phyloP scores from a whole-genome alignment of 768 basidiomycete genomes.

The Leccinellum albellum region DNA sequence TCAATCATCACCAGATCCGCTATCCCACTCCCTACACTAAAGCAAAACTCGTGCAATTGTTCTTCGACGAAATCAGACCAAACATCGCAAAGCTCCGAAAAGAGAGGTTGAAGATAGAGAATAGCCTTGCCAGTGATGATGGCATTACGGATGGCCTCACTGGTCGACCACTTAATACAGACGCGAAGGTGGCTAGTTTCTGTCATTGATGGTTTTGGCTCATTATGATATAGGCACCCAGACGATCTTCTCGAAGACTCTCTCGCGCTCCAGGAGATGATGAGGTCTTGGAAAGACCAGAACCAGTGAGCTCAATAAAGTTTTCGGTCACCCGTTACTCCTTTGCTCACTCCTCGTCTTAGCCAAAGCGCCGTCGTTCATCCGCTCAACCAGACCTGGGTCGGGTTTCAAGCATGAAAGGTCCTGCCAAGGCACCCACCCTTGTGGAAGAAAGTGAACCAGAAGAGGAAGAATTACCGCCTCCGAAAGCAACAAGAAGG shows the following conservation, averaged over 20 bases:
- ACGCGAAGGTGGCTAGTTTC: constrained; percentile 38
- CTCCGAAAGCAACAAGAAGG: constrained; percentile 58
- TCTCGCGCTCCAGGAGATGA: constrained; percentile 53
- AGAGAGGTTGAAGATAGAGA: constrained; percentile 61
- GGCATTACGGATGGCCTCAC: constrained; percentile 83
- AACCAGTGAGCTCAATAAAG: constrained; percentile 46
- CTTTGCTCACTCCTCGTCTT: constrained; percentile 13
- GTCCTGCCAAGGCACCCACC: constrained; percentile 38
- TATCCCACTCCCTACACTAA: constrained; percentile 77
- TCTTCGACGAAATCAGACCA: constrained; percentile 71
- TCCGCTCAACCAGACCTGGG: constrained; percentile 73
- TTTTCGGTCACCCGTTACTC: background rate
- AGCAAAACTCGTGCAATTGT: constrained; percentile 69
- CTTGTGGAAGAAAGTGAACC: constrained; percentile 75
- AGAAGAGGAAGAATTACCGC: constrained; percentile 56
- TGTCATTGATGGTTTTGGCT: constrained; percentile 7
- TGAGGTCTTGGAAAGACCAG: constrained; percentile 41
- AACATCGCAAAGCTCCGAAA: constrained; percentile 54
- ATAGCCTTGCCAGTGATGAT: constrained; percentile 73
- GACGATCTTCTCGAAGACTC: constrained; percentile 63
- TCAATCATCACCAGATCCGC: constrained; percentile 71
- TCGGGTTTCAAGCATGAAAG: constrained; percentile 38
- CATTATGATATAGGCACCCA: constrained; percentile 19
- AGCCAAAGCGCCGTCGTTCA: constrained; percentile 79
- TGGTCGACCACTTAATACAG: constrained; percentile 57